Percentiles rank a stretch among this genome's conserved stretches.
phyloP scores from a whole-genome alignment of 2,329 filamentous ascomycete genomes.

The Botrytis byssoidea region DNA sequence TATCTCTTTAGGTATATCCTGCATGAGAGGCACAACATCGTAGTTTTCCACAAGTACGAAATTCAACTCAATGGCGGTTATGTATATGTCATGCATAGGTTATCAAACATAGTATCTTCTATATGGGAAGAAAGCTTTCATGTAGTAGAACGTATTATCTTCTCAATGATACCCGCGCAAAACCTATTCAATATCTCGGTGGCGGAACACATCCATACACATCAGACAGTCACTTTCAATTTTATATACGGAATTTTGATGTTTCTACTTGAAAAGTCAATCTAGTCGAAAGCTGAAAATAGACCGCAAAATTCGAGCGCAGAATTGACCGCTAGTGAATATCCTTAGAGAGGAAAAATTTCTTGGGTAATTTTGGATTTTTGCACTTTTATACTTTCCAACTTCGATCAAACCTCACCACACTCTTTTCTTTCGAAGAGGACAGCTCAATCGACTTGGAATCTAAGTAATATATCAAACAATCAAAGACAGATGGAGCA shows the following conservation, averaged over 20 bases:
- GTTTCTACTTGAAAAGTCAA: background rate
- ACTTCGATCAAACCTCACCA: background rate
- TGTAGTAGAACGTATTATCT: too few relatives aligned
- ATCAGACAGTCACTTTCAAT: background rate
- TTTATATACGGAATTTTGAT: too few relatives aligned
- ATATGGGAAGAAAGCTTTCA: background rate
- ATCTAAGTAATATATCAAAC: background rate
- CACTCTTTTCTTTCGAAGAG: background rate
- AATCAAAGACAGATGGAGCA: background rate
- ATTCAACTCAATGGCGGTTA: background rate
- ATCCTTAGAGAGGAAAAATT: background rate
- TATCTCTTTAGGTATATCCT: background rate
- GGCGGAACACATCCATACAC: background rate
- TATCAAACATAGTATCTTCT: too few relatives aligned
- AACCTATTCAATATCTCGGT: background rate
- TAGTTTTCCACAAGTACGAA: background rate
- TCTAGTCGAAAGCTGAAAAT: background rate
- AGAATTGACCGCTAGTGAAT: too few relatives aligned
- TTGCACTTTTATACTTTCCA: background rate
- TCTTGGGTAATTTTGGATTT: background rate
- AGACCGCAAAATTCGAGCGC: background rate
- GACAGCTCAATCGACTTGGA: background rate
- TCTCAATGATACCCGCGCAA: rapidly evolving
- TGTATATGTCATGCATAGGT: background rate
- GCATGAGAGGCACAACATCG: background rate